Base-by-base conservation (phyloP, 1,284 basidiomycete genomes). In the Xerocomus amazonicus region DNA sequence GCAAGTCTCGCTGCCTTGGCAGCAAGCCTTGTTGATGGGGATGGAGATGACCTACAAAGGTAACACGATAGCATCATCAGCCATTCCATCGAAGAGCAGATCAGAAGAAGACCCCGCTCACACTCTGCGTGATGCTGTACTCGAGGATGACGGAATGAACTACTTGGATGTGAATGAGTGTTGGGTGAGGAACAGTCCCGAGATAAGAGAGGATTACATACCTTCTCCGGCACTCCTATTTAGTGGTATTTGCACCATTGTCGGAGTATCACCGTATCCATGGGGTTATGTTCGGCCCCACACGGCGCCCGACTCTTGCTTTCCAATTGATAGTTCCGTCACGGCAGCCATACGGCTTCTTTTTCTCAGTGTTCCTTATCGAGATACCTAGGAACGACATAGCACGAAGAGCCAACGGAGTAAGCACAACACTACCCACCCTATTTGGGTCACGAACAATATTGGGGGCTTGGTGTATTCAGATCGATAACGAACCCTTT, bases 1-100 rank as follows among this genome's bases (percentile, higher is more conserved):
- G 50, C 62, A 63, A 4, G 17, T 2, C 0, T 38, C 10, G 16
- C 32, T 8, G 44, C 37, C 27, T 23, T 44, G 13, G 53, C 62
- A 65, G 60, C 58, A 61, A 19, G 60, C 52, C n/a, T 62, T 40
- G 50, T 61, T 63, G 9, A 63, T 53, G 27, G 53, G 60, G 52
- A 59, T 51, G 39, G 62, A 47, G 43, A 16, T 51, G 45, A 53
- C 23, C 60, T 61, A 10, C 23, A 43, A 36, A 5, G 38, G n/a
- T 12, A 5, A 10, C 39, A 6, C 6, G 9, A 17, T n/a, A 6
- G 10, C 4, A 23, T 2, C 27, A 29, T 50, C 43, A 50, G 46
- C 16, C 23, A 42, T 27, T 37, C 9, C 6, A 8, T 29, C 31
- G n/a, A 26, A 31, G 4, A 31, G 27, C 16, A 4, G 10, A 17